A percentile compares a stretch with the other conserved stretches of the same genome.
Conservation (phyloP, 805 yeast species). For the Cyberlindnera petersonii region DNA sequence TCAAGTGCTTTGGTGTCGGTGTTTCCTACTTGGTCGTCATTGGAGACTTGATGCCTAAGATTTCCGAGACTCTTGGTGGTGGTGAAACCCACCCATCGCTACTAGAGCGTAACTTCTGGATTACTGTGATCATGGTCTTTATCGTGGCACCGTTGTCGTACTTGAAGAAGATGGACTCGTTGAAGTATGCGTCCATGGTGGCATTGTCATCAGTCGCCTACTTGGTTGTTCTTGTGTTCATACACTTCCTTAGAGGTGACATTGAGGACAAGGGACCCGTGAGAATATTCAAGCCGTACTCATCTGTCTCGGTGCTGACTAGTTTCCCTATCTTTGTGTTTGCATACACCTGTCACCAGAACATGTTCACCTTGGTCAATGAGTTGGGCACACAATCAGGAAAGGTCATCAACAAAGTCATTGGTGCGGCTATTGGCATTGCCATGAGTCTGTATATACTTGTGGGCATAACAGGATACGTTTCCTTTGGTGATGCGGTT, state of each 20-base stretch:
- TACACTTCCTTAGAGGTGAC: constrained; percentile 62
- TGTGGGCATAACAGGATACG: constrained; percentile 80
- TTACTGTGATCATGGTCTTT: constrained; percentile 48
- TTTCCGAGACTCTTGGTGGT: constrained; percentile 33
- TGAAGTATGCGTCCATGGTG: constrained; percentile 79
- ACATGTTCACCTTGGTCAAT: constrained; percentile 84
- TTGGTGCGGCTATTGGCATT: constrained; percentile 49
- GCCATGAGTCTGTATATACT: constrained; percentile 61
- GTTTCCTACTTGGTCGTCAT: constrained; percentile 64
- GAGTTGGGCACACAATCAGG: constrained; percentile 62
- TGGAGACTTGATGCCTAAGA: constrained; percentile 67
- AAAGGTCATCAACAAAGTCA: constrained; percentile 42
- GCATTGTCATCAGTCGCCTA: constrained; percentile 81
- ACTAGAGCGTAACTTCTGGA: constrained; percentile 54
- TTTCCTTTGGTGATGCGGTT: constrained; percentile 80
- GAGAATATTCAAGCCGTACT: constrained; percentile 42
- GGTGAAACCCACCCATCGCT: constrained; percentile 23
- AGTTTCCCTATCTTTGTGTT: constrained; percentile 90
- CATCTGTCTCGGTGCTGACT: constrained; percentile 48
- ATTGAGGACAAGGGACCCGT: constrained; percentile 51
- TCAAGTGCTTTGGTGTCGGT: constrained; percentile 71
- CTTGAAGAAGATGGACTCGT: constrained; percentile 70
- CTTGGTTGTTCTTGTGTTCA: constrained; percentile 64
- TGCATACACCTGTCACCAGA: constrained; percentile 95
- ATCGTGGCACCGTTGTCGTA: constrained; percentile 56